Conservation (phyloP, 2,329 filamentous ascomycete species). For the Fusarium sp. region DNA sequence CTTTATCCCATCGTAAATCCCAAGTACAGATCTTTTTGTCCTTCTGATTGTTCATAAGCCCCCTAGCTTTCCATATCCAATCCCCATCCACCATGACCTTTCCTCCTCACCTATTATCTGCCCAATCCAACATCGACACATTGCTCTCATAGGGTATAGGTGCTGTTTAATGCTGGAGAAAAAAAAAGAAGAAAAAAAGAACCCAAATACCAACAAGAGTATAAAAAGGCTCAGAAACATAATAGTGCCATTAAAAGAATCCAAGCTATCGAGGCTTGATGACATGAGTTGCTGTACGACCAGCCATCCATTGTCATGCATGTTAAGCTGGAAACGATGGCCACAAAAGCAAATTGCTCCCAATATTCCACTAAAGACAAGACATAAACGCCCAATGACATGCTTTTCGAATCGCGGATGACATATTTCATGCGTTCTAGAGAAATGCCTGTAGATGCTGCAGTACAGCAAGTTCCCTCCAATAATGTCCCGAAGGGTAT, state of each 20-base stretch:
- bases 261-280: not conserved
- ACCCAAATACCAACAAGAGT: constrained; percentile 3
- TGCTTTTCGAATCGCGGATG: constrained; percentile 27
- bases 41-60: not conserved
- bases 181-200: not conserved
- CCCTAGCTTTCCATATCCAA: not conserved
- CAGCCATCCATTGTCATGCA: constrained; percentile 4
- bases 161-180: constrained; percentile 11
- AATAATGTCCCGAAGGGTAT: constrained; percentile 50
- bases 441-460: constrained; percentile 16
- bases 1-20: not conserved
- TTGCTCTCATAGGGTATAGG: constrained; percentile 27
- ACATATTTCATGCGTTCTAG: constrained; percentile 31
- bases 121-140: constrained; percentile 11
- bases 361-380: not conserved
- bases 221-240: not conserved
- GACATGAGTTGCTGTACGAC: constrained; percentile 2
- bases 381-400: constrained; percentile 30
- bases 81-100: not conserved
- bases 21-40: not conserved
- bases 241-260: not conserved
- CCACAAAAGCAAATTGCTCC: constrained; percentile 12
- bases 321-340: constrained; percentile 10
- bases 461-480: constrained; percentile 39
- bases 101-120: not conserved